A percentile compares a stretch with the other conserved stretches of the same genome.
These are phyloP conservation scores for Pseudogymnoascus sp. DNA, from an alignment of 2,329 filamentous ascomycete species.

Conservation along the genomic window DNA sequence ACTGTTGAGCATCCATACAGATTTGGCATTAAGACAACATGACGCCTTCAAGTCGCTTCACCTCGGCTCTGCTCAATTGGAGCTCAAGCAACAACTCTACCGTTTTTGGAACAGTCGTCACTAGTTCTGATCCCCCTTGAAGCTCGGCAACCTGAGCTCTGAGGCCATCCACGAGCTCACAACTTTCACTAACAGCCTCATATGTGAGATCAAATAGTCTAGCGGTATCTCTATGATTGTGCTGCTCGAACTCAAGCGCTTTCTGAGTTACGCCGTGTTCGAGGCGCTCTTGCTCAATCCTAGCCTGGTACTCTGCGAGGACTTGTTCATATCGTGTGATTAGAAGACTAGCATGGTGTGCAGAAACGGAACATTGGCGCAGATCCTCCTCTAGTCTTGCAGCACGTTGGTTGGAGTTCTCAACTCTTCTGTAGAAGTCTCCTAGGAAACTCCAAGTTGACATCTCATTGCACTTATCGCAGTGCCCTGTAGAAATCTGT, in stretches of 20 bases:
- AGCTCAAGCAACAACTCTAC: neutral
- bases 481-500: neutral
- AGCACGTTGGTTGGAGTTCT: conserved; percentile 10
- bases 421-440: conserved; percentile 14
- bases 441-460: conserved; percentile 15
- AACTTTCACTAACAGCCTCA: conserved; percentile 11
- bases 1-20: neutral
- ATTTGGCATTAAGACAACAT: neutral
- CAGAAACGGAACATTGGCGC: conserved; percentile 6
- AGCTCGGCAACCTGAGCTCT: conserved; percentile 1
- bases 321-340: neutral
- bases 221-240: conserved; percentile 13
- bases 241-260: conserved; percentile 9
- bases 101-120: neutral
- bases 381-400: conserved; percentile 14
- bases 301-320: neutral
- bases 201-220: conserved; percentile 13
- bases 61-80: neutral
- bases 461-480: conserved; percentile 11
- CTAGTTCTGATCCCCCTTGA: neutral
- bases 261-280: conserved; percentile 1
- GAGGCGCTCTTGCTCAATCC: conserved; percentile 6
- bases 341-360: neutral
- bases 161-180: conserved; percentile 11
- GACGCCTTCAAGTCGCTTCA: neutral